Evolutionary conservation across 2,329 filamentous ascomycete species (phyloP), one percentile per base, ranked within the genome.

Genomic region (Rutstroemia sp.): DNA sequence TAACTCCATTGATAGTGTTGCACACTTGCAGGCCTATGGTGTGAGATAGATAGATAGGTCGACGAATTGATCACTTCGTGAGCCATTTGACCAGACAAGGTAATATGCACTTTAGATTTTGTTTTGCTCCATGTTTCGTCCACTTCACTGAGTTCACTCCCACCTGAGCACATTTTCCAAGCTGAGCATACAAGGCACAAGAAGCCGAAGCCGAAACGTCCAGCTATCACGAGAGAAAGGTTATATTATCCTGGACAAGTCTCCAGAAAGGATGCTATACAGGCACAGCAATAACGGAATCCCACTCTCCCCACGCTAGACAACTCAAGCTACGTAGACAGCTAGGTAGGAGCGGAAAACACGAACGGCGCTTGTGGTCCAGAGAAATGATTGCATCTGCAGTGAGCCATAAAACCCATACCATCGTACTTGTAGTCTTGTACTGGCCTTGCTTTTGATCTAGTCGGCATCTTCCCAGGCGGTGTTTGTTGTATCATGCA

Each of bases 291-390:
- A 9, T 34, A 34, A 27, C 10, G 38, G 16, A 55, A 55, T 49
- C 52, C 38, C 46, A 50, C 52, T 44, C 34, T 55, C 52, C 46
- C 52, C 52, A 50, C 52, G 46, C 52, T 55, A 55, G 49, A 53
- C 30, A 34, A 9, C 30, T 34, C 9, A 9, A 34, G 30, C 30
- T 12, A 34, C 30, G 30, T 34, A 34, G 30, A 34, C 30, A 34
- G 30, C 23, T 48, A 18, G 19, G 42, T 23, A 19, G 39, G 39
- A 42, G 14, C 12, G 27, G n/a, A 18, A 25, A 41, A 41, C 27
- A 48, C 45, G 52, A 50, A 55, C 9, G 25, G 46, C 52, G 45
- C 45, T 54, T 54, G 45, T 54, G 45, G 52, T 14, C 37, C 42
- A 46, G 42, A 46, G 42, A 45, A 25, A 23, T 14, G 42, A 46